Evolutionary conservation across 1,284 basidiomycete genomes (phyloP).

Genomic region (Austroboletus rostrupii): DNA sequence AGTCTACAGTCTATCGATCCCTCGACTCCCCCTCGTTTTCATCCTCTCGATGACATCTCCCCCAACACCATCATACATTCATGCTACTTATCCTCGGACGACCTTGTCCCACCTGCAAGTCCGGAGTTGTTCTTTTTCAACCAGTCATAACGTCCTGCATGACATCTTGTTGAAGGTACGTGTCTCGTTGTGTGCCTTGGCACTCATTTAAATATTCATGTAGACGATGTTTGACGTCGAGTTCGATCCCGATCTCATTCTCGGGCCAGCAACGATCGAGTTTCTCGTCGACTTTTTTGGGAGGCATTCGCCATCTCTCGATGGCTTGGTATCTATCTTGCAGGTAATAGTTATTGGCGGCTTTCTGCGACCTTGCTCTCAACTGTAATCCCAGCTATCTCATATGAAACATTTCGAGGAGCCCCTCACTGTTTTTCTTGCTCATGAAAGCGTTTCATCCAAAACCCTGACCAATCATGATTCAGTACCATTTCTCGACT

Average conservation of each 20-base stretch:
- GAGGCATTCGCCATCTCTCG: constrained; percentile 52
- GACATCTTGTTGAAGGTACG: constrained; percentile 49
- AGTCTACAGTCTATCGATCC: constrained; percentile 38
- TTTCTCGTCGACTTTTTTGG: constrained; percentile 53
- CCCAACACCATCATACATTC: constrained; percentile 52
- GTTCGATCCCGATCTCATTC: constrained; percentile 56
- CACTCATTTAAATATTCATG: not conserved
- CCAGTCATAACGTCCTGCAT: constrained; percentile 44
- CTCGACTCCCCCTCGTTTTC: constrained; percentile 56
- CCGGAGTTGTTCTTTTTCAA: constrained; percentile 45
- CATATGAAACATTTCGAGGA: constrained; percentile 68
- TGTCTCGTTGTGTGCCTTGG: not conserved
- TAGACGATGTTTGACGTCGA: constrained; percentile 63
- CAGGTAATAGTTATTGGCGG: constrained; percentile 41
- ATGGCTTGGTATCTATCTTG: constrained; percentile 51
- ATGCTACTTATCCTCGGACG: constrained; percentile 51
- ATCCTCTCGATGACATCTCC: constrained; percentile 57
- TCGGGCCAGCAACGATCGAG: constrained; percentile 54
- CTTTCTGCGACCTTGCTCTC: constrained; percentile 1
- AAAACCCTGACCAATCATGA: constrained; percentile 17
- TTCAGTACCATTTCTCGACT: constrained; percentile 38
- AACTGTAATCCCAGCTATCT: constrained; percentile 41
- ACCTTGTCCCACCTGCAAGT: constrained; percentile 56
- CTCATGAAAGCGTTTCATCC: constrained; percentile 10
- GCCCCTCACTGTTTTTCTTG: constrained; percentile 46